phyloP scores from a whole-genome alignment of 1,139 yeast genomes.

The Pichia sp. region DNA sequence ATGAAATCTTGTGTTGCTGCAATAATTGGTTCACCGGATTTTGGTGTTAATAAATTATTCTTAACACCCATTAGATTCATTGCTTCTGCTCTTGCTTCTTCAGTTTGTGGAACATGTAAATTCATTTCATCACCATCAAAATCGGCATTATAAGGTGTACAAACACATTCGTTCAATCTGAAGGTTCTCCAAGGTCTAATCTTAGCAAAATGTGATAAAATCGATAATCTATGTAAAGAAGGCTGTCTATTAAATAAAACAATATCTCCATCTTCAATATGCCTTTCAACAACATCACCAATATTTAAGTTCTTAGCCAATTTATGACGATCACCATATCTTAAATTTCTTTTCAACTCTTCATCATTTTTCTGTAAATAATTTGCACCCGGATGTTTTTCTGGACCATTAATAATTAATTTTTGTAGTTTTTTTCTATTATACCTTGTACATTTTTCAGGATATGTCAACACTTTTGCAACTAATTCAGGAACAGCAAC shows the following conservation, averaged over 20 bases:
- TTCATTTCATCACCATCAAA: slow-evolving; percentile 99
- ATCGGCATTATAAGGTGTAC: slow-evolving; percentile 99
- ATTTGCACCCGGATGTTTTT: slow-evolving; percentile 93
- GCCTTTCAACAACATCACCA: slow-evolving; percentile 97
- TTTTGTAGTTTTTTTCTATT: slow-evolving; percentile 71
- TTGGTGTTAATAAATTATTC: slow-evolving; percentile 88
- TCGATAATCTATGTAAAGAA: slow-evolving; percentile 88
- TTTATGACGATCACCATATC: slow-evolving; percentile 80
- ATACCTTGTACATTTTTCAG: slow-evolving; percentile 89
- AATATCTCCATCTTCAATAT: slow-evolving; percentile 93
- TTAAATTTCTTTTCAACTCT: slow-evolving; percentile 76
- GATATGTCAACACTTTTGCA: slow-evolving; percentile 92
- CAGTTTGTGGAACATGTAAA: slow-evolving; percentile 97
- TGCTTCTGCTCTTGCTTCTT: slow-evolving; percentile 98
- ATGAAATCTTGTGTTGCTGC: slow-evolving; percentile 99
- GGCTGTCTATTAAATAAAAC: slow-evolving; percentile 98
- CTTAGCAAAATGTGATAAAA: slow-evolving; percentile 91
- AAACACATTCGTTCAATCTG: slow-evolving; percentile 95
- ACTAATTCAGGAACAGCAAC: slow-evolving; percentile 98
- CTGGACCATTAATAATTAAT: slow-evolving; percentile 79
- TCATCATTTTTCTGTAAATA: slow-evolving; percentile 80
- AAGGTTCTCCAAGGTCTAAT: slow-evolving; percentile 98
- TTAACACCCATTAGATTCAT: slow-evolving; percentile 97
- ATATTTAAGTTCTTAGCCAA: slow-evolving; percentile 69
- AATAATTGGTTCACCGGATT: slow-evolving; percentile 97